These are phyloP conservation scores for Fusarium odoratissimum DNA, from an alignment of 2,329 filamentous ascomycete species.

Conservation along the genomic window DNA sequence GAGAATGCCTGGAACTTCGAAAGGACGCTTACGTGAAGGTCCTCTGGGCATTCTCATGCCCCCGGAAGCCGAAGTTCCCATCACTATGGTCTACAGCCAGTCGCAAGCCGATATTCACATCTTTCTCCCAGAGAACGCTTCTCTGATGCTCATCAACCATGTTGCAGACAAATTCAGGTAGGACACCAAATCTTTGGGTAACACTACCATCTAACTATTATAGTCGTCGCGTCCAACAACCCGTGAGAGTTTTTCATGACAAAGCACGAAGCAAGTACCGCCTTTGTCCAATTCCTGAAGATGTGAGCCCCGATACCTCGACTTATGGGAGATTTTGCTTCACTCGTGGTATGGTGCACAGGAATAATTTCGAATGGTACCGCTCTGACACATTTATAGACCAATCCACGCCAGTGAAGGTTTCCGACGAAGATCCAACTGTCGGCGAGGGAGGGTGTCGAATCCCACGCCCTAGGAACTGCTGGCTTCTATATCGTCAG, in stretches of 20 bases:
- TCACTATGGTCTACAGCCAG: slow-evolving; percentile 43
- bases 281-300: slow-evolving; percentile 41
- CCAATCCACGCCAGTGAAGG: background rate
- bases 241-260: slow-evolving; percentile 45
- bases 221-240: slow-evolving; percentile 42
- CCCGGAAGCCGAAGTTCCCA: slow-evolving; percentile 22
- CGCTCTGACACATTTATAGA: background rate
- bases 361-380: background rate
- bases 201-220: background rate
- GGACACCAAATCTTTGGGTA: background rate
- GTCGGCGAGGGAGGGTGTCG: background rate
- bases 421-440: background rate
- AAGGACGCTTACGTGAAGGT: background rate
- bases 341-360: slow-evolving; percentile 32
- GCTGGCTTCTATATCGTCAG: slow-evolving; percentile 51
- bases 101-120: slow-evolving; percentile 42
- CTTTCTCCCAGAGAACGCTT: slow-evolving; percentile 40
- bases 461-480: slow-evolving; percentile 48
- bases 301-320: slow-evolving; percentile 11
- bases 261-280: slow-evolving; percentile 39
- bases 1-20: background rate
- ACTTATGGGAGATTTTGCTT: slow-evolving; percentile 35
- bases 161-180: slow-evolving; percentile 46
- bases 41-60: background rate
- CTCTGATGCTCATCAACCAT: slow-evolving; percentile 27